phyloP scores from a whole-genome alignment of 768 basidiomycete genomes.

The Hericium rajendrae region DNA sequence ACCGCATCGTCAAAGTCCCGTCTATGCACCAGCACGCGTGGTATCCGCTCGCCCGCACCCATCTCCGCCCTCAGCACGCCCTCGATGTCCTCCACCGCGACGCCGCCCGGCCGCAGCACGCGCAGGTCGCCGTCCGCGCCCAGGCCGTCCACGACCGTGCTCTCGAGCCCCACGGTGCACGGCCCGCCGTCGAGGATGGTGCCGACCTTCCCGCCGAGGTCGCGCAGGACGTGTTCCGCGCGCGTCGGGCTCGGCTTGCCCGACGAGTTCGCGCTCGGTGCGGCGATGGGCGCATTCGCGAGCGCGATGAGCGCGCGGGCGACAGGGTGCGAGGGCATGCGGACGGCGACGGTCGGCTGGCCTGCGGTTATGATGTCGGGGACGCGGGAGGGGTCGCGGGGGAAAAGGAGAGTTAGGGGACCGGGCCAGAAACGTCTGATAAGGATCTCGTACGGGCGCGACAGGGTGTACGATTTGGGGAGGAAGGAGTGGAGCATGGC shows the following conservation, averaged over 20 bases:
- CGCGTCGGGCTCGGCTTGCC: constrained; percentile 91
- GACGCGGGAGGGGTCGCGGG: constrained; percentile 48
- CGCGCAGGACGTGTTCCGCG: constrained; percentile 74
- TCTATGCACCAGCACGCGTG: constrained; percentile 61
- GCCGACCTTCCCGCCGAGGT: constrained; percentile 61
- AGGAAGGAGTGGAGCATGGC: constrained; percentile 74
- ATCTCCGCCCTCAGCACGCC: constrained; percentile 38
- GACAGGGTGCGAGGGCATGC: constrained; percentile 92
- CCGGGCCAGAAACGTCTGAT: constrained; percentile 94
- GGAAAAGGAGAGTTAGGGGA: constrained; percentile 86
- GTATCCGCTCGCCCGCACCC: constrained; percentile 14
- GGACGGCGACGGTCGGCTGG: constrained; percentile 76
- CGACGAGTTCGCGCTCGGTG: constrained; percentile 91
- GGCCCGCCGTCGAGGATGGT: constrained; percentile 89
- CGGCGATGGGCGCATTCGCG: constrained; percentile 71
- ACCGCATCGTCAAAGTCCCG: constrained; percentile 64
- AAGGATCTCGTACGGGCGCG: constrained; percentile 58
- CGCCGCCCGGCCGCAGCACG: constrained; percentile 83
- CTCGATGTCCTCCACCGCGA: constrained; percentile 84
- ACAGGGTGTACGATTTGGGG: constrained; percentile 51
- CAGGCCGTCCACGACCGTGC: constrained; percentile 89
- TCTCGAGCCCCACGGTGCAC: constrained; percentile 87
- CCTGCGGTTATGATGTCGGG: constrained; percentile 73
- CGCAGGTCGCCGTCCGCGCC: constrained; percentile 66
- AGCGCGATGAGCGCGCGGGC: constrained; percentile 81